Percentiles rank a stretch among this genome's conserved stretches.
Conservation (phyloP, 2,329 filamentous ascomycete species). For the Claviceps sp. region DNA sequence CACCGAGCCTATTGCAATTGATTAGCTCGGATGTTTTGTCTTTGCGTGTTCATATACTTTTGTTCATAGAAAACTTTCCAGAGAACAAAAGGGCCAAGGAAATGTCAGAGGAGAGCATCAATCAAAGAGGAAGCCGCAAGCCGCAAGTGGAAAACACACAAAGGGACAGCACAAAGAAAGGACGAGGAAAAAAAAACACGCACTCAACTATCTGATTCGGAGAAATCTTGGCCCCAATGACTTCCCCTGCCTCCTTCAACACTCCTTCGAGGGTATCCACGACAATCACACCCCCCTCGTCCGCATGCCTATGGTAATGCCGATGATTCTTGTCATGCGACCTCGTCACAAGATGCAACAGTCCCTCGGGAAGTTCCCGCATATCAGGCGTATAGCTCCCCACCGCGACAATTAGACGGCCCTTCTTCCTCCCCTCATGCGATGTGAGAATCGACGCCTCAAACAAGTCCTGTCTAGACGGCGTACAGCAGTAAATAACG, state of each 20-base stretch:
- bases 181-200: constrained; percentile 15
- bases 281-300: constrained; percentile 51
- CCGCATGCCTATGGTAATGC: constrained; percentile 54
- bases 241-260: constrained; percentile 72
- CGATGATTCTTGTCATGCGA: constrained; percentile 29
- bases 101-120: neutral
- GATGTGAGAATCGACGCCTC: constrained; percentile 59
- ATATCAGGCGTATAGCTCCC: constrained; percentile 59
- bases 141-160: neutral
- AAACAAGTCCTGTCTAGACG: constrained; percentile 61
- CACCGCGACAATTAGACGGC: constrained; percentile 57
- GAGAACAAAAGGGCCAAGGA: neutral
- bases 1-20: constrained; percentile 45
- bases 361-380: constrained; percentile 68
- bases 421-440: constrained; percentile 54
- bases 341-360: constrained; percentile 50
- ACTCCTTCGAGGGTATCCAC: constrained; percentile 70
- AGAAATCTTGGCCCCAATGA: constrained; percentile 62
- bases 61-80: too few relatives aligned
- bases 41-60: too few relatives aligned
- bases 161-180: neutral
- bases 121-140: too few relatives aligned
- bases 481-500: constrained; percentile 81
- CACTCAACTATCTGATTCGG: constrained; percentile 70
- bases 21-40: neutral